Conservation (phyloP, 306 rosid genomes). For the Rosa lucieae region DNA sequence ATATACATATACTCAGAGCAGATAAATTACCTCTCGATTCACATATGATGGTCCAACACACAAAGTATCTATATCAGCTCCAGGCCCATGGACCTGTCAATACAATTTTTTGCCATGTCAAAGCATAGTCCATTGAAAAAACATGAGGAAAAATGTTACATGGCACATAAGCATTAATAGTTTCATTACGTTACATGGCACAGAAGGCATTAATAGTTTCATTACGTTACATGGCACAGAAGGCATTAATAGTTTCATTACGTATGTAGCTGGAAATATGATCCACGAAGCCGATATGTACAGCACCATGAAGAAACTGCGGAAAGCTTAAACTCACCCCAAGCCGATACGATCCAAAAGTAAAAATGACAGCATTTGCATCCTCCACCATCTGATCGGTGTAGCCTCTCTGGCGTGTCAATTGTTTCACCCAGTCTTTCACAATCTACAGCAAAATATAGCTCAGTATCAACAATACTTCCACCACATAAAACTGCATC, state of each 20-base stretch:
- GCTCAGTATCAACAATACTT: conserved; percentile 14
- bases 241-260: not conserved
- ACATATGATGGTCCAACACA: conserved; percentile 94
- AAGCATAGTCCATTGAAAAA: not conserved
- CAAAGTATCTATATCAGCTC: conserved; percentile 76
- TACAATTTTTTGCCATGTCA: conserved; percentile 17
- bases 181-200: not conserved
- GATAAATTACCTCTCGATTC: conserved; percentile 63
- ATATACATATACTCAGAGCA: not conserved
- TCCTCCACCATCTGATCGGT: conserved; percentile 97
- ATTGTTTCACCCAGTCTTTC: conserved; percentile 88
- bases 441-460: conserved; percentile 57
- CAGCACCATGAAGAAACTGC: not conserved
- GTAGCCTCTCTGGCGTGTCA: conserved; percentile 84
- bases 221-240: not conserved
- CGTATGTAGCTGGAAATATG: not conserved
- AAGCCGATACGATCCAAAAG: conserved; percentile 85
- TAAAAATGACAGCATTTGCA: conserved; percentile 84
- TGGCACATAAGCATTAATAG: not conserved
- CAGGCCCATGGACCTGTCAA: conserved; percentile 91
- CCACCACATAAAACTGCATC: conserved; percentile 14
- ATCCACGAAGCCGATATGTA: not conserved
- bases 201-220: not conserved
- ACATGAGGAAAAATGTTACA: not conserved
- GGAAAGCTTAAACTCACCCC: conserved; percentile 59